Percentiles rank a stretch among this genome's conserved stretches.
These are phyloP conservation scores for Uronychia setigera DNA, from an alignment of 73 alveolate species.

Conservation along the genomic window DNA sequence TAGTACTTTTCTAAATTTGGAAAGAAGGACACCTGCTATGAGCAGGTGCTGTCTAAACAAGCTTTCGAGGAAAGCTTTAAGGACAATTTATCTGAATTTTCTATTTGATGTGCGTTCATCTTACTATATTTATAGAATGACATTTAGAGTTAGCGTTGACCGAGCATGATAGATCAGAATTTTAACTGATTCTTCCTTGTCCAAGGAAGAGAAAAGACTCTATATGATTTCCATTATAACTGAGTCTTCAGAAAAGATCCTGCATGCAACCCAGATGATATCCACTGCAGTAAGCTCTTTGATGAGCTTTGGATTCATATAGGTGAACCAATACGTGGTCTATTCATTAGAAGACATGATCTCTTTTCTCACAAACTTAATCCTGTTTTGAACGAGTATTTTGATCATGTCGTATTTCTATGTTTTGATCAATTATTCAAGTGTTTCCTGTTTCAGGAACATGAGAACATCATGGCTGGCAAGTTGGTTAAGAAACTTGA, in stretches of 20 bases:
- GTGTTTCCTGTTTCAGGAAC: too few relatives aligned
- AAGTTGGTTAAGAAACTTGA: too few relatives aligned
- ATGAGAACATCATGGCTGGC: too few relatives aligned
- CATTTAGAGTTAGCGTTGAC: not conserved
- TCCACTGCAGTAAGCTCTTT: not conserved
- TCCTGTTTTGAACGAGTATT: too few relatives aligned
- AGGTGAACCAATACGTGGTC: not conserved
- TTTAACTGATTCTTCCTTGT: not conserved
- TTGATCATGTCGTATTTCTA: too few relatives aligned
- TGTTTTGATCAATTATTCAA: too few relatives aligned
- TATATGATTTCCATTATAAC: not conserved
- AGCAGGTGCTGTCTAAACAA: not conserved
- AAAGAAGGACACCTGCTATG: not conserved
- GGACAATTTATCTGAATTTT: not conserved
- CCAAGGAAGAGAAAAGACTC: not conserved
- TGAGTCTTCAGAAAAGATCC: not conserved
- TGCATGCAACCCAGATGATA: not conserved
- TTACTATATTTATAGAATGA: not conserved
- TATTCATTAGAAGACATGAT: too few relatives aligned
- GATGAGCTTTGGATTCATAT: not conserved
- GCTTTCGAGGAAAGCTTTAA: not conserved
- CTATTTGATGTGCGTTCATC: not conserved
- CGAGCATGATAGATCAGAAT: not conserved
- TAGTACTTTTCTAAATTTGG: not conserved
- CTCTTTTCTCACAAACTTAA: too few relatives aligned